Conservation (phyloP, 306 rosid species). For the Lupinus albus region DNA sequence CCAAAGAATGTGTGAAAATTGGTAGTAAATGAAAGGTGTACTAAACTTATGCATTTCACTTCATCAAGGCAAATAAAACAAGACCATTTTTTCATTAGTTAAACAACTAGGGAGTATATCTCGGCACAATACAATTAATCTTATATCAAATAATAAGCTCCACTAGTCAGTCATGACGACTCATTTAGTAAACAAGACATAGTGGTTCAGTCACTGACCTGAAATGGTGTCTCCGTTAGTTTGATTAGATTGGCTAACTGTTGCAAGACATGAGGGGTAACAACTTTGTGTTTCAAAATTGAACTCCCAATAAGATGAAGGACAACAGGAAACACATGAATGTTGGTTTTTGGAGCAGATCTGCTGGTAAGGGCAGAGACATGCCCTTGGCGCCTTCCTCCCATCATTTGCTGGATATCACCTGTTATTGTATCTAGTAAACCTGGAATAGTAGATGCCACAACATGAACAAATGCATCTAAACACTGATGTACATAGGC, state of each 20-base stretch:
- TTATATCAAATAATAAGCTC: neutral
- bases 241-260: slow-evolving; percentile 81
- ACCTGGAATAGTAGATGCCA: slow-evolving; percentile 74
- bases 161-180: neutral
- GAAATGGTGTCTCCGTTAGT: slow-evolving; percentile 83
- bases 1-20: neutral
- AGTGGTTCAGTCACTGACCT: slow-evolving; percentile 55
- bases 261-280: slow-evolving; percentile 66
- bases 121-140: slow-evolving; percentile 11
- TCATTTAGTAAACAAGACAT: slow-evolving; percentile 12
- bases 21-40: neutral
- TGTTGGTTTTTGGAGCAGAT: slow-evolving; percentile 77
- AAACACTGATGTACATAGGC: slow-evolving; percentile 72
- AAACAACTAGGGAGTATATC: slow-evolving; percentile 17
- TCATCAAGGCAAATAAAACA: neutral
- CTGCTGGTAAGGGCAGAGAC: slow-evolving; percentile 71
- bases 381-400: slow-evolving; percentile 91
- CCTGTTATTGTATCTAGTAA: slow-evolving; percentile 78
- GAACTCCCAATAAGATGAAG: slow-evolving; percentile 93
- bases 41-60: neutral
- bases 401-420: slow-evolving; percentile 88
- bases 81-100: neutral
- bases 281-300: slow-evolving; percentile 83
- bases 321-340: slow-evolving; percentile 86
- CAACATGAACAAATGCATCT: slow-evolving; percentile 72